Conservation (phyloP, 2,329 filamentous ascomycete genomes). For the Neopestalotiopsis clavispora region DNA sequence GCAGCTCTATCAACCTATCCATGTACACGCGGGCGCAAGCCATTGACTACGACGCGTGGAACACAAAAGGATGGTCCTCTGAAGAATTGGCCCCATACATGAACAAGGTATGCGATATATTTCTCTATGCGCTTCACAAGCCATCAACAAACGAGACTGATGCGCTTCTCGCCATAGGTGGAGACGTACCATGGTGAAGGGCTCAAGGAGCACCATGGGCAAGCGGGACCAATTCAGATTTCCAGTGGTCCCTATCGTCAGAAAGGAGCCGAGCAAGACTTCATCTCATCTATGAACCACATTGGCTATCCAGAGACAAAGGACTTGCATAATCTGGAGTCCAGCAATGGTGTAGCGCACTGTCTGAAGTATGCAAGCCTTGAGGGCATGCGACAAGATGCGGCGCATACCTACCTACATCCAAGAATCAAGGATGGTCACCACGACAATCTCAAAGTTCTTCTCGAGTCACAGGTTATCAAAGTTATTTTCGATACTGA, state of each 20-base stretch:
- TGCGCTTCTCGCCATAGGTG: constrained; percentile 36
- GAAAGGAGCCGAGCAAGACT: constrained; percentile 47
- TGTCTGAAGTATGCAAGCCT: constrained; percentile 22
- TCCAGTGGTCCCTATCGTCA: constrained; percentile 52
- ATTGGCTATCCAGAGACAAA: constrained; percentile 54
- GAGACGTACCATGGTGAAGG: constrained; percentile 59
- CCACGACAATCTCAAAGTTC: constrained; percentile 54
- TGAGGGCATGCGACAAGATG: constrained; percentile 53
- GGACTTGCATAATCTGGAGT: constrained; percentile 55
- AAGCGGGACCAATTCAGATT: constrained; percentile 57
- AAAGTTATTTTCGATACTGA: not conserved
- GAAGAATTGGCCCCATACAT: constrained; percentile 29
- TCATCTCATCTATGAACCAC: constrained; percentile 50
- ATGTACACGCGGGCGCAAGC: constrained; percentile 37
- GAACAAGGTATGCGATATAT: constrained; percentile 30
- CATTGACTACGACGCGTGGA: constrained; percentile 29
- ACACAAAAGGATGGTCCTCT: constrained; percentile 26
- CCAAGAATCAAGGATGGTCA: constrained; percentile 47
- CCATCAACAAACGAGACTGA: not conserved
- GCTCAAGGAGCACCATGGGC: constrained; percentile 50
- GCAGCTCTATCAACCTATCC: constrained; percentile 52
- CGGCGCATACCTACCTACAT: constrained; percentile 54
- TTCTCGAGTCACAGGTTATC: constrained; percentile 53
- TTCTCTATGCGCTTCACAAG: not conserved
- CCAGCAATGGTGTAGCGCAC: constrained; percentile 27